These are phyloP conservation scores for Basipetospora sp. DNA, from an alignment of 2,329 filamentous ascomycete species.

Conservation along the genomic window DNA sequence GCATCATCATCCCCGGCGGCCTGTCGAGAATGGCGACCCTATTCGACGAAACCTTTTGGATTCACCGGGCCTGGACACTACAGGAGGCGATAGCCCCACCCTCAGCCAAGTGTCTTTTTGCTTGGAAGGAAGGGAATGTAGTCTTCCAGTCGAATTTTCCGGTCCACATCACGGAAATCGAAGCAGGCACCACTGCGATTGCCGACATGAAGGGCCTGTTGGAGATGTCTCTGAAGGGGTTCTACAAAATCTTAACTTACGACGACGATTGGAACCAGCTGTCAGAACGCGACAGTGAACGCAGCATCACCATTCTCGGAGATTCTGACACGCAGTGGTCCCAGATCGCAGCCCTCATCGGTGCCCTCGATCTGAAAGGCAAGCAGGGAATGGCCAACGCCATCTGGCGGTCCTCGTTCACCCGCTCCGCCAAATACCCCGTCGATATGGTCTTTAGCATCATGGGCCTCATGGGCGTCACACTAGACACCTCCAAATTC, in stretches of 20 bases:
- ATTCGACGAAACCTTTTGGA: conserved; percentile 11
- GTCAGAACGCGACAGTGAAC: background rate
- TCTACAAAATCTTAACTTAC: background rate
- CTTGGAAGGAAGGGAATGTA: background rate
- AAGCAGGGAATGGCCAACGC: background rate
- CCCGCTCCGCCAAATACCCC: conserved; percentile 5
- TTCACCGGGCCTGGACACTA: conserved; percentile 12
- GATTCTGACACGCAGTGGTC: background rate
- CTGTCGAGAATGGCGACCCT: conserved; percentile 8
- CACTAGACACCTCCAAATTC: conserved; percentile 6
- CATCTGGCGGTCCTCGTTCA: background rate
- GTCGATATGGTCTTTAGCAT: conserved; percentile 10
- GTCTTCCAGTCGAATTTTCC: conserved; percentile 6
- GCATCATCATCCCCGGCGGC: conserved; percentile 12
- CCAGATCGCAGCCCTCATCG: background rate
- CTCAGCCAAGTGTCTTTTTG: background rate
- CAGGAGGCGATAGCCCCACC: conserved; percentile 12
- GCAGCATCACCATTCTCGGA: background rate
- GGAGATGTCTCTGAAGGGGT: background rate
- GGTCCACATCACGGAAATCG: background rate
- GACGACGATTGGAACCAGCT: background rate
- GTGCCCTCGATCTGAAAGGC: background rate
- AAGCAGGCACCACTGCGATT: background rate
- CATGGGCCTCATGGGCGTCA: conserved; percentile 9
- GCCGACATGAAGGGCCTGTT: background rate